Percentiles rank a stretch among this genome's conserved stretches.
These are phyloP conservation scores for Fraxinus excelsior DNA, from an alignment of 257 asterid genomes.

Conservation along the genomic window DNA sequence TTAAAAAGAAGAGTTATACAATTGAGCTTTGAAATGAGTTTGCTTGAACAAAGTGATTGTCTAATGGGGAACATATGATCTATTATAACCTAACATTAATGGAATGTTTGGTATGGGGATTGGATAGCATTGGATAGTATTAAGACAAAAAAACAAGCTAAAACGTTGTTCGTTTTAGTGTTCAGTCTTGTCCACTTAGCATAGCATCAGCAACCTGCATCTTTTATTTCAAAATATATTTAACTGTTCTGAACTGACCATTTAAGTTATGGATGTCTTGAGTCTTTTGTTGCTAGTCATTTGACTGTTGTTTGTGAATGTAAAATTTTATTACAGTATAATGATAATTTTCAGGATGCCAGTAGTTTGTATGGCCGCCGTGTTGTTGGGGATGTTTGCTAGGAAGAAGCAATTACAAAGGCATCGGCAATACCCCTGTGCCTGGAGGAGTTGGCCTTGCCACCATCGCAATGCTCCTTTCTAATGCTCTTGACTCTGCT, in stretches of 20 bases:
- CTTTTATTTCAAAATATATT: background rate
- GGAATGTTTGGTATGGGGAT: no score
- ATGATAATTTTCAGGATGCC: constrained; percentile 46
- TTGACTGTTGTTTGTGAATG: background rate
- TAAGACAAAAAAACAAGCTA: no score
- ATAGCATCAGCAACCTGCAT: no score
- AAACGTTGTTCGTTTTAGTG: no score
- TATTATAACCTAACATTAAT: no score
- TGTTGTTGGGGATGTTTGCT: constrained; percentile 89
- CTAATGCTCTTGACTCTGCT: constrained; percentile 85
- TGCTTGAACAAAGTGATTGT: no score
- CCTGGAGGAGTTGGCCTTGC: constrained; percentile 99
- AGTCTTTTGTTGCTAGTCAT: background rate
- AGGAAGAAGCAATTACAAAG: constrained; percentile 78
- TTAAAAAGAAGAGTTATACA: no score
- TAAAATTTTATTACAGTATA: background rate
- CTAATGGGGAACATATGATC: no score
- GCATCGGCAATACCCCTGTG: constrained; percentile 94
- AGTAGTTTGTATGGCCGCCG: constrained; percentile 65
- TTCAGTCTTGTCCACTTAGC: no score
- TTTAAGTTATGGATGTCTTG: background rate
- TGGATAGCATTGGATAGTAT: no score
- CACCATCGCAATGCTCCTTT: constrained; percentile 94
- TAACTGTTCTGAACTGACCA: background rate
- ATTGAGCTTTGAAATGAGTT: no score